Percentiles rank a stretch among this genome's conserved stretches.
Evolutionary conservation across 257 asterid species (phyloP).

Genomic region (Jaltomata sinuosa): DNA sequence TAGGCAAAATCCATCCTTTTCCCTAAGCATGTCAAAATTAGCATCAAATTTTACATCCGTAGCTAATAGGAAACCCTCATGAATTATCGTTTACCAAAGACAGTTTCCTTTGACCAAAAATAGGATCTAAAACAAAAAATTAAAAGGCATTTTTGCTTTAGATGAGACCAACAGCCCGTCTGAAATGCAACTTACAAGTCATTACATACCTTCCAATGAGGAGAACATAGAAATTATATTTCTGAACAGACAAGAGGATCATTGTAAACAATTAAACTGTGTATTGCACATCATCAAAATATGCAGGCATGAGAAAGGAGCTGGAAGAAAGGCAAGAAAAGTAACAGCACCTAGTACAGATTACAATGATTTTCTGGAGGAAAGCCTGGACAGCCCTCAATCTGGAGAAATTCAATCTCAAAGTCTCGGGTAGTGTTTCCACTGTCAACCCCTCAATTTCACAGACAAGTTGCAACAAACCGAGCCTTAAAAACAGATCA

Average conservation of each 20-base stretch:
- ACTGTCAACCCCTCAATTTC: slow-evolving; percentile 9
- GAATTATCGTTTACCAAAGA: background rate
- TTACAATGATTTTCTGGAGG: slow-evolving; percentile 12
- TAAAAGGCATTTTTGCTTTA: background rate
- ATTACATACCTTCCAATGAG: background rate
- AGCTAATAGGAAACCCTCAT: background rate
- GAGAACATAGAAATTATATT: background rate
- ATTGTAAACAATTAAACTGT: background rate
- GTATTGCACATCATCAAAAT: background rate
- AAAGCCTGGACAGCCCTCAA: slow-evolving; percentile 11
- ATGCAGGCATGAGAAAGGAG: background rate
- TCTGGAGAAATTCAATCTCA: slow-evolving; percentile 12
- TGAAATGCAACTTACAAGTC: background rate
- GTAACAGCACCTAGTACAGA: slow-evolving; percentile 9
- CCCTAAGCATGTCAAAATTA: background rate
- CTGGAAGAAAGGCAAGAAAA: background rate
- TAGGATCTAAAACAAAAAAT: background rate
- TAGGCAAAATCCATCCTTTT: background rate
- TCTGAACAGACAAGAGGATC: background rate
- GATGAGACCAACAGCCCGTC: background rate
- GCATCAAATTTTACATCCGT: background rate
- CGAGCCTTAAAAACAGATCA: slow-evolving; percentile 16
- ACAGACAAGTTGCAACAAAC: slow-evolving; percentile 11
- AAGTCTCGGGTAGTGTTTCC: slow-evolving; percentile 14
- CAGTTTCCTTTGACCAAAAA: background rate